A percentile compares a stretch with the other conserved stretches of the same genome.
phyloP scores from a whole-genome alignment of 345 rosid genomes.

The Carallia pectinifolia region DNA sequence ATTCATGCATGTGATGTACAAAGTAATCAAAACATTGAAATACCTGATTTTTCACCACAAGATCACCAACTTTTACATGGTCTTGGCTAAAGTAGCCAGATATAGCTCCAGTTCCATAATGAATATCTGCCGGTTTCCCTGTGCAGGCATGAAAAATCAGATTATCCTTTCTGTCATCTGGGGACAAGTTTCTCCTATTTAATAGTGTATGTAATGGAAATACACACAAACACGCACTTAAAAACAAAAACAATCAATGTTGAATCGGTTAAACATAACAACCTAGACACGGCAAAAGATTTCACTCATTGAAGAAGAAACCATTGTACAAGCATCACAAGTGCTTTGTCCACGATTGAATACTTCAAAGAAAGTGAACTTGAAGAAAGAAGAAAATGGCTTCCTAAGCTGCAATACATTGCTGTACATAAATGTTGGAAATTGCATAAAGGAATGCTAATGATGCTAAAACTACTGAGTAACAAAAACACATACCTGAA shows the following conservation, averaged over 20 bases:
- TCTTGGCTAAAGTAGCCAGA: constrained; percentile 81
- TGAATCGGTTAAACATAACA: too few relatives aligned
- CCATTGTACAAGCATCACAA: background rate
- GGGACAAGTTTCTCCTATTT: background rate
- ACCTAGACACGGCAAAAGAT: background rate
- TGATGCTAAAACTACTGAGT: background rate
- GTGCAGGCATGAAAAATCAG: constrained; percentile 18
- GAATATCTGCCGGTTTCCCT: constrained; percentile 78
- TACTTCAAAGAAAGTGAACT: background rate
- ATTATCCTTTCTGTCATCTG: background rate
- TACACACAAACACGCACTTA: background rate
- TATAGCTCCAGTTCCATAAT: constrained; percentile 81
- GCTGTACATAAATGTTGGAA: too few relatives aligned
- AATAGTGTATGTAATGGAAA: too few relatives aligned
- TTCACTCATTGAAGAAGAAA: background rate
- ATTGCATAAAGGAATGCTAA: background rate
- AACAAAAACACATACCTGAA: too few relatives aligned
- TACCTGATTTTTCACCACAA: constrained; percentile 76
- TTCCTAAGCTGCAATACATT: background rate
- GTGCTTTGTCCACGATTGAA: background rate
- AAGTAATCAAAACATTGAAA: constrained; percentile 6
- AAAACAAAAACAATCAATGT: background rate
- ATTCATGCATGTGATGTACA: background rate
- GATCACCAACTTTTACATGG: constrained; percentile 66
- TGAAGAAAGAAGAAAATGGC: background rate